A percentile compares a stretch with the other conserved stretches of the same genome.
phyloP scores from a whole-genome alignment of 768 basidiomycete species.

The Infundibulicybe gibba region DNA sequence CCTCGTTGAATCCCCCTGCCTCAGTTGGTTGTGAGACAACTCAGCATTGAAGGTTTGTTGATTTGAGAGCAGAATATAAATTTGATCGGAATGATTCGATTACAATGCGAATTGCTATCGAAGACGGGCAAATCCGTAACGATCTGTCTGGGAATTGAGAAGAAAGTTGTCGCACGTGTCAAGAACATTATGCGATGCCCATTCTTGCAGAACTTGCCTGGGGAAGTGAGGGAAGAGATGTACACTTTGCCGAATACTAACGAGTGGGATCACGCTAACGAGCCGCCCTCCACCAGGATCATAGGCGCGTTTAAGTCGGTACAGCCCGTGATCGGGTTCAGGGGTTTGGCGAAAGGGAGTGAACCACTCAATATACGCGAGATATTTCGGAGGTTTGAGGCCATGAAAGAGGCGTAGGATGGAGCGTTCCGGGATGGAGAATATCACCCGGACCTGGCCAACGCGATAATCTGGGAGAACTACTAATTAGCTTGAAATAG shows the following conservation, averaged over 20 bases:
- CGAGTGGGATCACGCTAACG: constrained; percentile 21
- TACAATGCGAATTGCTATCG: too few species aligned
- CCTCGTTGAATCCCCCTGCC: too few species aligned
- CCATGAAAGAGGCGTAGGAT: constrained; percentile 4
- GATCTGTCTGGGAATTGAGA: not conserved
- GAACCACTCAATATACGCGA: constrained; percentile 27
- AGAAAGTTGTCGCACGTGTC: not conserved
- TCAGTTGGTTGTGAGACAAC: too few species aligned
- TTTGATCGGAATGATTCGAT: too few species aligned
- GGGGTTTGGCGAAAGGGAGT: constrained; percentile 10
- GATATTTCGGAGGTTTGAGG: constrained; percentile 6
- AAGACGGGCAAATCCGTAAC: too few species aligned
- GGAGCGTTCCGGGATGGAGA: constrained; percentile 12
- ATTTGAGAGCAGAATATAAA: too few species aligned
- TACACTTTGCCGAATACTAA: constrained; percentile 18
- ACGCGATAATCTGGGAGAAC: constrained; percentile 16
- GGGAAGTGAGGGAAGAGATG: constrained; percentile 16
- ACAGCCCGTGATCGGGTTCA: constrained; percentile 11
- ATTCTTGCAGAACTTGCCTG: constrained; percentile 1
- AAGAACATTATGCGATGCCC: constrained; percentile 1
- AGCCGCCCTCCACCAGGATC: constrained; percentile 5
- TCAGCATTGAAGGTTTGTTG: too few species aligned
- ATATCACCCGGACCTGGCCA: constrained; percentile 19
- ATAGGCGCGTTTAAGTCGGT: constrained; percentile 6
- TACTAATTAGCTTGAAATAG: too few species aligned